phyloP scores from a whole-genome alignment of 805 yeast species.

The Metschnikowia bowlesiae region DNA sequence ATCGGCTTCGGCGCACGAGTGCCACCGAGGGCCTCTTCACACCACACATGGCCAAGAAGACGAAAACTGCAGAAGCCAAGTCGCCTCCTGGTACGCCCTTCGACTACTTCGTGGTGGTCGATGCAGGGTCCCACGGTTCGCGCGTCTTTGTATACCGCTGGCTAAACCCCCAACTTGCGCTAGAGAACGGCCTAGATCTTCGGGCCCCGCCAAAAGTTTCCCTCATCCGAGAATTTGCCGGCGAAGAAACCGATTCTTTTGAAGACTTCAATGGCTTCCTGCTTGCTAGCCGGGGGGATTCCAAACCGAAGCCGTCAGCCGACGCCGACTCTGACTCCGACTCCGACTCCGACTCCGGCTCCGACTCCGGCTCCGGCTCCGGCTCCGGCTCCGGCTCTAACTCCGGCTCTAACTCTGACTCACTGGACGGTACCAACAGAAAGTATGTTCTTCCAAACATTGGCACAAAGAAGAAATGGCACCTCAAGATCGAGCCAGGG shows the following conservation, averaged over 20 bases:
- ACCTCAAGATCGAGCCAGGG: conserved; percentile 49
- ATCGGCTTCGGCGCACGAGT: not conserved
- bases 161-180: conserved; percentile 37
- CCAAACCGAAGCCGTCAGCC: too few relatives aligned
- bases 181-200: conserved; percentile 20
- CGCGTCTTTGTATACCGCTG: conserved; percentile 58
- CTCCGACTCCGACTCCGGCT: conserved; percentile 10
- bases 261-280: too few relatives aligned
- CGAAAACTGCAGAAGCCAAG: not conserved
- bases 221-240: conserved; percentile 6
- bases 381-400: too few relatives aligned
- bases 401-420: conserved; percentile 11
- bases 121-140: conserved; percentile 65
- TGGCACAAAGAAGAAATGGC: conserved; percentile 41
- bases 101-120: conserved; percentile 58
- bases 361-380: not conserved
- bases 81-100: conserved; percentile 46
- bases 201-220: conserved; percentile 2
- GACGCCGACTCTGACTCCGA: conserved; percentile 2
- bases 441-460: conserved; percentile 24
- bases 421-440: not conserved
- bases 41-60: not conserved
- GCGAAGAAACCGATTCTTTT: not conserved
- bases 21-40: not conserved
- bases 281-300: too few relatives aligned